Base-by-base conservation (phyloP, 768 basidiomycete genomes). In the Mycena haematopus region DNA sequence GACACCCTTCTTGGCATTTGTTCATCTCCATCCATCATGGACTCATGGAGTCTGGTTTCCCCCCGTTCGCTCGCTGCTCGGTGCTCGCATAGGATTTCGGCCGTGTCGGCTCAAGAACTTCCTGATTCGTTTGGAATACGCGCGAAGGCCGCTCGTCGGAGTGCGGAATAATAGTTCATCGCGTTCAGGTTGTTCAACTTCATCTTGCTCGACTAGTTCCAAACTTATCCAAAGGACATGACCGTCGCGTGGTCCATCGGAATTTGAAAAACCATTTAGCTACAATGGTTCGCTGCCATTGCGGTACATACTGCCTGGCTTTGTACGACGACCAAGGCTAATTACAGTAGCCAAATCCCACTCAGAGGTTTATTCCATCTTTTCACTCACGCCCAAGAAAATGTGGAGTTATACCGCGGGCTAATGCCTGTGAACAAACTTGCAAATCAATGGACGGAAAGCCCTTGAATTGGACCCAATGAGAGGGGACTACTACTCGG, bases 381-480 rank as follows among this genome's bases (percentile, higher is more conserved):
- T 19, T 21, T 17, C 52, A 47, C 52, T 40, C 59, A 54, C 59
- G 33, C 59, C 45, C 36, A 40, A 29, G 6, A 3, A 25, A 29
- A 27, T 11, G 25, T 45, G 42, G 36, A 31, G 52, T 54, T 6
- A 11, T 35, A 4, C 13, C 33, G 25, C 22, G 36, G 56, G 46
- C 56, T 50, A n/a, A 40, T 58, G 56, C 47, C 46, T 60, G 59
- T 33, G 52, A 35, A 24, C 25, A 47, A 24, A 35, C 21, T 5
- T 14, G 7, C 27, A 52, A 21, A 35, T 44, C 58, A 53, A 60
- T 52, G 21, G 22, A 25, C 24, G 44, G 15, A 36, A 49, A 15
- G 24, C 52, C 52, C 19, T 54, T 53, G 22, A 35, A 25, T 15
- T 45, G 50, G 31, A 19, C 14, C 42, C 22, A 35, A 52, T 42